Evolutionary conservation across 495 filamentous ascomycete genomes (phyloP).

Genomic region (Daldinia grandis): DNA sequence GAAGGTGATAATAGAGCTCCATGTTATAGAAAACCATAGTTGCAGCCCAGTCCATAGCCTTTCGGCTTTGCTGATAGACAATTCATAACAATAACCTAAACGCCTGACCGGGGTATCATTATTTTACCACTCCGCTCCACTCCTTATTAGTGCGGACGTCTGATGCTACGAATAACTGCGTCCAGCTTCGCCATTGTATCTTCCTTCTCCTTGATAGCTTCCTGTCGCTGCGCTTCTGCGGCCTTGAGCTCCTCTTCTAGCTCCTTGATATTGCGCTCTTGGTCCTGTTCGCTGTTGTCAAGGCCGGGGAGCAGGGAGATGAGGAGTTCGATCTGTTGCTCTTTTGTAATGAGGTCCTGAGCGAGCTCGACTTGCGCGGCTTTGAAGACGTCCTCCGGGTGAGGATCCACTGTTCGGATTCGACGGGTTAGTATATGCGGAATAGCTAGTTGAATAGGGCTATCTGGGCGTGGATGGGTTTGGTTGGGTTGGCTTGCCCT

Average conservation of each 20-base stretch:
- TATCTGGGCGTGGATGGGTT: neutral
- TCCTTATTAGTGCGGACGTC: conserved; percentile 47
- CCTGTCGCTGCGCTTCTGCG: conserved; percentile 74
- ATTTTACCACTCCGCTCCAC: neutral
- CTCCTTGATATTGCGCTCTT: conserved; percentile 75
- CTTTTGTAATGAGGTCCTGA: conserved; percentile 85
- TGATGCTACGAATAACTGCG: conserved; percentile 66
- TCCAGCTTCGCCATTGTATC: conserved; percentile 73
- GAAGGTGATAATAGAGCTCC: neutral
- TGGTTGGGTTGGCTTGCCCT: conserved; percentile 43
- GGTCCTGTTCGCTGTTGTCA: conserved; percentile 82
- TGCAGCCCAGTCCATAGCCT: conserved; percentile 3
- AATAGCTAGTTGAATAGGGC: conserved; percentile 2
- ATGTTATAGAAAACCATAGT: conserved; percentile 1
- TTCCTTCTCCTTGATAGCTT: conserved; percentile 76
- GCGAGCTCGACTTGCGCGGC: conserved; percentile 81
- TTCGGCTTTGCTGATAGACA: conserved; percentile 10
- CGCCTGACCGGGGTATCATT: conserved; percentile 38
- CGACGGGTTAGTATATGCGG: conserved; percentile 15
- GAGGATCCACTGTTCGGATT: conserved; percentile 60
- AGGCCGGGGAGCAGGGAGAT: conserved; percentile 87
- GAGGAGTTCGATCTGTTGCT: conserved; percentile 92
- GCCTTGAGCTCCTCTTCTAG: conserved; percentile 78
- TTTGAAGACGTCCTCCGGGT: conserved; percentile 71
- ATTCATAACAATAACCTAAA: conserved; percentile 18